phyloP scores from a whole-genome alignment of 306 rosid genomes.

The Cucumis sativus region Cucumber_9930_V3 NC_026655.2:23253501-23254000 shows the following conservation, averaged over 20 bases:
- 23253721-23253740: slow-evolving; percentile 80
- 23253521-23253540: background rate
- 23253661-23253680: background rate
- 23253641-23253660: background rate
- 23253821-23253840: slow-evolving; percentile 90
- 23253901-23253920: slow-evolving; percentile 78
- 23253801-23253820: slow-evolving; percentile 93
- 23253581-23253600: background rate
- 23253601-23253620: background rate
- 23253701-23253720: slow-evolving; percentile 67
- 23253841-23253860: slow-evolving; percentile 95
- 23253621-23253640: background rate
- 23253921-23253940: slow-evolving; percentile 39
- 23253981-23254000: slow-evolving; percentile 84
- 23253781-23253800: slow-evolving; percentile 97
- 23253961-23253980: slow-evolving; percentile 77
- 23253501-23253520: slow-evolving; percentile 33
- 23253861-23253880: slow-evolving; percentile 76
- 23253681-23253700: slow-evolving; percentile 62
- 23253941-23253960: slow-evolving; percentile 37
- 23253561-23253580: background rate
- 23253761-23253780: slow-evolving; percentile 50
- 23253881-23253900: slow-evolving; percentile 91
- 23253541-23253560: background rate
- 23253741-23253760: slow-evolving; percentile 62